Evolutionary conservation across 345 rosid genomes (phyloP), one percentile per base, ranked within the genome.

Genomic region (Populus nigra): DNA sequence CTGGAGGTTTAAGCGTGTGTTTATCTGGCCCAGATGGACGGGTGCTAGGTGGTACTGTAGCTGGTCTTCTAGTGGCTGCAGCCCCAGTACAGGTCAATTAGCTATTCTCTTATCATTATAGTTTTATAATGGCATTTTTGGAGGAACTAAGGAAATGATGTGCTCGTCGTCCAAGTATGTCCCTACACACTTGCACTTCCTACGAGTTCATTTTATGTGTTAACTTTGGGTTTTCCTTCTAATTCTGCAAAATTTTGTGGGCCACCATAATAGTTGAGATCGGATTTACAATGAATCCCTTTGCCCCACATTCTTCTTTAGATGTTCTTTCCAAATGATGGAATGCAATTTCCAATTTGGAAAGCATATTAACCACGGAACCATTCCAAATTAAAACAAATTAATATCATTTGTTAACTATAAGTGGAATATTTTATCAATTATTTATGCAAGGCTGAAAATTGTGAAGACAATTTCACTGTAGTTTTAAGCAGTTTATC

Each of bases 11-110:
- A 72, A 93, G 95, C 55, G 92, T 93, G 27, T 90, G 95, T 11
- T 77, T 96, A 45, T 90, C 98, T 78, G 96, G 94, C 33, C 88
- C 94, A 15, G 97, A 96, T 85, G 99, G 99, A 23, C 90, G 88
- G 67, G 91, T 96, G 78, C 77, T 96, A 20, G 99, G 99, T 47
- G 99, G 98, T 33, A 69, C 91, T 16, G 98, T 96, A 43, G 98
- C 92, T 41, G 99, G 99, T 68, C 88, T 86, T 77, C 86, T 96
- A 53, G 83, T 83, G 17, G 99, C 99, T 79, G 97, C 97, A 72
- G 84, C 98, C 57, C 92, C 92, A 80, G 95, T 96, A 71, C 99
- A 93, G 99, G 99, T 89, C 18, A 23, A 36, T 76, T 77, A 17
- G 65, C 23, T 29, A 38, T 25, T 67, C 18, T 68, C 38, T 31